Percentiles rank a stretch among this genome's conserved stretches.
Conservation (phyloP, 1,284 basidiomycete species). For the Thelephora terrestris region DNA sequence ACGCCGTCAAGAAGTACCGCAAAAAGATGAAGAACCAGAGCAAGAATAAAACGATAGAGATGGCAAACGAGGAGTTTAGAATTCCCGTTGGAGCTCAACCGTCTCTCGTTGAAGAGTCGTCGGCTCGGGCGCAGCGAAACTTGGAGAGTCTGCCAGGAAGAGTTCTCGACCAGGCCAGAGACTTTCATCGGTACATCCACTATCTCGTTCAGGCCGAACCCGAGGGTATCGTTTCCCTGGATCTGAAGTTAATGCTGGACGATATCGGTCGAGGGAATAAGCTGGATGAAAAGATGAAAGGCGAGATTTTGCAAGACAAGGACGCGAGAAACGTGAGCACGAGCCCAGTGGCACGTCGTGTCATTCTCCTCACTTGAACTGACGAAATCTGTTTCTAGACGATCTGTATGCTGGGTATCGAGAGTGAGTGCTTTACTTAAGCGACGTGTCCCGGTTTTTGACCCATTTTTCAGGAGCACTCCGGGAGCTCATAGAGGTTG, state of each 20-base stretch:
- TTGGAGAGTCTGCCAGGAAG: slow-evolving; percentile 40
- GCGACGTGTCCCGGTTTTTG: neutral
- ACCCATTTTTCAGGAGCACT: slow-evolving; percentile 24
- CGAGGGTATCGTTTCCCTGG: slow-evolving; percentile 20
- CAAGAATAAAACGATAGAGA: slow-evolving; percentile 1
- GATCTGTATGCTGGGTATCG: slow-evolving; percentile 41
- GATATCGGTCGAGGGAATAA: neutral
- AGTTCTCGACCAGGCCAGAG: slow-evolving; percentile 35
- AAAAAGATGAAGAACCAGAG: slow-evolving; percentile 15
- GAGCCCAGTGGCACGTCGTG: too few relatives aligned
- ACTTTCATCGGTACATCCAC: slow-evolving; percentile 36
- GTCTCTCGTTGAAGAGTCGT: slow-evolving; percentile 12
- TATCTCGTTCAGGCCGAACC: slow-evolving; percentile 28
- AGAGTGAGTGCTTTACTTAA: slow-evolving; percentile 29
- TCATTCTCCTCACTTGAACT: neutral
- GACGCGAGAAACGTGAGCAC: slow-evolving; percentile 39
- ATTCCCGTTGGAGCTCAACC: slow-evolving; percentile 7
- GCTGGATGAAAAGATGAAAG: slow-evolving; percentile 26
- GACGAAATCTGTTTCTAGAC: slow-evolving; percentile 24
- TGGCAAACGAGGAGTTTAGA: slow-evolving; percentile 1
- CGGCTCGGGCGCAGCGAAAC: slow-evolving; percentile 21
- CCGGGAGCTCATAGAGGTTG: slow-evolving; percentile 31
- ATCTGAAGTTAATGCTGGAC: slow-evolving; percentile 23
- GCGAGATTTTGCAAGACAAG: slow-evolving; percentile 38
- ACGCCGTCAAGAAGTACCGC: slow-evolving; percentile 37